phyloP scores from a whole-genome alignment of 371 early-diverging fungal genomes.

The Rhizopus sp. region DNA sequence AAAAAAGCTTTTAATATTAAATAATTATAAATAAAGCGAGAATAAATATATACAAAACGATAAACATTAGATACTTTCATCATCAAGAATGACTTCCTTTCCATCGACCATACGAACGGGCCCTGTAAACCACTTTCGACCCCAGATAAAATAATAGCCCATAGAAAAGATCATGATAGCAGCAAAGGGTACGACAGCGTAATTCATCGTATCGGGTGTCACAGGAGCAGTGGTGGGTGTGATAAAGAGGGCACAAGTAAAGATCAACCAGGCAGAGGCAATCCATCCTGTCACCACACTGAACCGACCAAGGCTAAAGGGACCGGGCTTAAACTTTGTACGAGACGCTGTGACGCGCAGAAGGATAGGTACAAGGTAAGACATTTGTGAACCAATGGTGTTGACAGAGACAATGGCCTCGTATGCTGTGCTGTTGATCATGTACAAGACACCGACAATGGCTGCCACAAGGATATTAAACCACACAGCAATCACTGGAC shows the following conservation, averaged over 20 bases:
- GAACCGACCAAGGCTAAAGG: constrained; percentile 45
- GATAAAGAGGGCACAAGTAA: constrained; percentile 51
- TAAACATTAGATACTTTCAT: constrained; percentile 9
- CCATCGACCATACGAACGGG: constrained; percentile 49
- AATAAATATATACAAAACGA: too few relatives aligned
- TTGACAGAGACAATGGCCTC: constrained; percentile 47
- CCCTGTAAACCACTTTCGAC: constrained; percentile 53
- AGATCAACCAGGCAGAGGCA: constrained; percentile 41
- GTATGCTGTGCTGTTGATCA: constrained; percentile 40
- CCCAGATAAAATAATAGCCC: constrained; percentile 46
- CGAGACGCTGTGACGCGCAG: constrained; percentile 48
- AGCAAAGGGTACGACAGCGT: constrained; percentile 55
- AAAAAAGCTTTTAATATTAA: too few relatives aligned
- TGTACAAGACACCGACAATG: constrained; percentile 33
- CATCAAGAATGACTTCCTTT: constrained; percentile 45
- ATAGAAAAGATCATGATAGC: constrained; percentile 47
- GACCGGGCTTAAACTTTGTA: constrained; percentile 31
- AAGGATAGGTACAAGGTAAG: constrained; percentile 54
- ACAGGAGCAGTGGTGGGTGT: constrained; percentile 42
- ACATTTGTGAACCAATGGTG: constrained; percentile 50
- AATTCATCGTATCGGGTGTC: constrained; percentile 50
- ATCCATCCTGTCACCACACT: constrained; percentile 41
- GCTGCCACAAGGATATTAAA: constrained; percentile 42
- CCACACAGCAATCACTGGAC: constrained; percentile 52
- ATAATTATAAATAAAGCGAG: too few relatives aligned